phyloP scores from a whole-genome alignment of 305 asterid species.

The Fraxinus velutina region DNA sequence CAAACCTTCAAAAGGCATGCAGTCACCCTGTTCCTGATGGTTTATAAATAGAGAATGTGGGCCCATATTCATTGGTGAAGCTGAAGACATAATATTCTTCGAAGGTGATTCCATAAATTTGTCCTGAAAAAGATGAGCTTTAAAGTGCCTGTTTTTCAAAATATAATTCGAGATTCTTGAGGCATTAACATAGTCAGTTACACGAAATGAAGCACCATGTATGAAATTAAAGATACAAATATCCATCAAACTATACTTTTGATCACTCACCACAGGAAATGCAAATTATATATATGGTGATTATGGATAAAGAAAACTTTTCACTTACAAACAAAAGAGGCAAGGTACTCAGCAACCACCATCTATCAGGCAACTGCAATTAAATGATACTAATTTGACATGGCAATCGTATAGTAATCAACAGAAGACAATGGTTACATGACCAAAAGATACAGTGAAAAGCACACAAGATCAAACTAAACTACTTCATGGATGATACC shows the following conservation, averaged over 20 bases:
- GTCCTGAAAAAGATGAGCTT: constrained; percentile 49
- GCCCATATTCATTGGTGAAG: constrained; percentile 50
- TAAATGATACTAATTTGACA: constrained; percentile 10
- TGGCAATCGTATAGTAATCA: constrained; percentile 13
- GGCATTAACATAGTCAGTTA: constrained; percentile 13
- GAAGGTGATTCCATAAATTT: constrained; percentile 49
- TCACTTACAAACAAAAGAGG: constrained; percentile 15
- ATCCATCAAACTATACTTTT: constrained; percentile 1
- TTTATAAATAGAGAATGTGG: constrained; percentile 47
- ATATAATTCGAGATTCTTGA: constrained; percentile 20
- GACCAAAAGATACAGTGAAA: background rate
- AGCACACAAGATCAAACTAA: constrained; percentile 4
- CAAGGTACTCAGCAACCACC: constrained; percentile 15
- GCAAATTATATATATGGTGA: background rate
- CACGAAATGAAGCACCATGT: constrained; percentile 15
- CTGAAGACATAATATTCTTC: constrained; percentile 49
- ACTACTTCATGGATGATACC: background rate
- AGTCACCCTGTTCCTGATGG: constrained; percentile 43
- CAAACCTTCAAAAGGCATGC: constrained; percentile 57
- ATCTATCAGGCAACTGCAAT: constrained; percentile 21
- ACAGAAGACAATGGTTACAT: constrained; percentile 4
- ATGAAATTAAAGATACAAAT: constrained; percentile 8
- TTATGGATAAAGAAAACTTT: constrained; percentile 1
- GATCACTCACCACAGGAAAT: constrained; percentile 17
- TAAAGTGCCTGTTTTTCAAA: constrained; percentile 10